Evolutionary conservation across 2,329 filamentous ascomycete genomes (phyloP), one percentile per base, ranked within the genome.

Genomic region (Ascochyta rabiei): DNA sequence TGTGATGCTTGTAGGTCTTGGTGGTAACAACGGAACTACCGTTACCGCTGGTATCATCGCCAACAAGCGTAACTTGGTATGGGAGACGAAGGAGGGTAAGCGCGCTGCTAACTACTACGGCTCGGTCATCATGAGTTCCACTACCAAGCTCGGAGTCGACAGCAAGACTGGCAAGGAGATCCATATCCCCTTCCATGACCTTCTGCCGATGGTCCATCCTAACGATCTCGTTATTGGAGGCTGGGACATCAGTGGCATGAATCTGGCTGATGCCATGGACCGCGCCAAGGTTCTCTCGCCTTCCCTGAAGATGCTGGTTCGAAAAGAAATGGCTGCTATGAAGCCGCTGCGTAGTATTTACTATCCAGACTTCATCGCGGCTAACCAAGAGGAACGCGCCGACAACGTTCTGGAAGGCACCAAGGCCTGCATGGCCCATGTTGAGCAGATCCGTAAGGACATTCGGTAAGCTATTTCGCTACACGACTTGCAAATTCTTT

Each of bases 321-420:
- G 87, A 79, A 96, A 98, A 84, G 91, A 98, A 80, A 93, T 98
- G 92, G 81, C 87, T 58, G 81, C 82, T 67, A 90, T 98, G 87
- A 87, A 88, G 67, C 95, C 95, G 26, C 85, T 98, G 61, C 93
- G 92, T 21, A 93, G 90, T 77, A 89, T 98, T 79, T 99, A 99
- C 85, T 99, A 99, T 77, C 95, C 95, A 1, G 95, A 98, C 79
- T 99, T 99, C 82, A 99, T 99, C 73, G 95, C 95, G 64, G 90
- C 95, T 75, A 99, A 99, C 82, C 95, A 99, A 81, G 93, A 95
- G 77, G 92, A 93, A 72, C 90, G 95, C 71, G 95, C 93, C 63
- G 92, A 99, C 80, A 98, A 99, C 71, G 72, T 96, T 60, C 77
- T 98, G 43, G 80, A 89, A 60, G 95, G 95, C 47, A 84, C 82